phyloP scores from a whole-genome alignment of 2,329 filamentous ascomycete species.

The Exophiala viscosa region DNA sequence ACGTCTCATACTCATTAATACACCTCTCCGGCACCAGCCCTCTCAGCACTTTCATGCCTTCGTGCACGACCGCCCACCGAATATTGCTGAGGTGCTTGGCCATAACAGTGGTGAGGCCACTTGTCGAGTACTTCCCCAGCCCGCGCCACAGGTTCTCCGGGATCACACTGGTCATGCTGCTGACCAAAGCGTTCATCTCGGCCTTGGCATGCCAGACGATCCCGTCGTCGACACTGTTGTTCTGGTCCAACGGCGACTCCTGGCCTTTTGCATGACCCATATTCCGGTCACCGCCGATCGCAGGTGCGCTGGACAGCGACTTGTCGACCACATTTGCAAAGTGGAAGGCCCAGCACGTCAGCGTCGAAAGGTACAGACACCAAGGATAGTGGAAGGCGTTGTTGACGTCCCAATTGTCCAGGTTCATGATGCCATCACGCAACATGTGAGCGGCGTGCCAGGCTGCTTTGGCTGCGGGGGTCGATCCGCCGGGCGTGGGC shows the following conservation, averaged over 20 bases:
- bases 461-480: constrained; percentile 42
- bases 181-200: constrained; percentile 34
- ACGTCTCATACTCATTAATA: constrained; percentile 10
- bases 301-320: neutral
- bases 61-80: constrained; percentile 60
- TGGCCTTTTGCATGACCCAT: neutral
- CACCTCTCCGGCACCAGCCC: constrained; percentile 13
- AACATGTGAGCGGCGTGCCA: constrained; percentile 56
- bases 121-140: constrained; percentile 48
- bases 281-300: neutral
- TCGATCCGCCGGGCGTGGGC: constrained; percentile 21
- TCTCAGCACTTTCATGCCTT: constrained; percentile 56
- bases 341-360: constrained; percentile 58
- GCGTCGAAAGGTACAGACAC: constrained; percentile 58
- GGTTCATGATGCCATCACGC: constrained; percentile 46
- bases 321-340: constrained; percentile 34
- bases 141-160: constrained; percentile 36
- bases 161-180: constrained; percentile 34
- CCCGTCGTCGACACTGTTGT: constrained; percentile 34
- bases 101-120: constrained; percentile 54
- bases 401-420: constrained; percentile 51
- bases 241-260: constrained; percentile 5
- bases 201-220: constrained; percentile 34
- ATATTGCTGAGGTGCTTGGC: constrained; percentile 54
- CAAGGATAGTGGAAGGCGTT: constrained; percentile 60